Evolutionary conservation across 371 early-diverging fungal genomes (phyloP).

Genomic region (Smittium culicis): DNA sequence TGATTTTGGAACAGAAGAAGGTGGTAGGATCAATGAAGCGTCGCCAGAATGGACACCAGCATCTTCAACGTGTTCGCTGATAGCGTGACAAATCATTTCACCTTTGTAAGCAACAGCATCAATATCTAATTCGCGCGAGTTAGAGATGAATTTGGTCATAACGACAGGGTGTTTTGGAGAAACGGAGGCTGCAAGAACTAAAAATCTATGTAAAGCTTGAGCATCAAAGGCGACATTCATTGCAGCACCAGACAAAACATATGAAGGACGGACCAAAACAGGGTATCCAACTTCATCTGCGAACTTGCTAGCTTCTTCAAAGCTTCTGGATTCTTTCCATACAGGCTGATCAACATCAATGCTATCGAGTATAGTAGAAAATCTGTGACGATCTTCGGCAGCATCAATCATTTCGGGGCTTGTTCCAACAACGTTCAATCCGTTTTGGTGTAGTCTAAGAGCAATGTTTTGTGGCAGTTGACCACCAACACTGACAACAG

Average conservation of each 20-base stretch:
- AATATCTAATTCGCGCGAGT: conserved; percentile 90
- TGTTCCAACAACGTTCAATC: conserved; percentile 81
- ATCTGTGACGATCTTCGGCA: conserved; percentile 93
- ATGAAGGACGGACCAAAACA: conserved; percentile 88
- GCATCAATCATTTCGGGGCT: conserved; percentile 84
- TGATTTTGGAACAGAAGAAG: conserved; percentile 75
- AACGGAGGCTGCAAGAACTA: conserved; percentile 74
- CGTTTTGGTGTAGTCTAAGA: conserved; percentile 62
- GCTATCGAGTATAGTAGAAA: conserved; percentile 81
- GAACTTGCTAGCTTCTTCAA: conserved; percentile 68
- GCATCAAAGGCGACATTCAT: conserved; percentile 84
- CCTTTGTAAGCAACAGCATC: conserved; percentile 89
- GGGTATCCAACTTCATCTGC: conserved; percentile 78
- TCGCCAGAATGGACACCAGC: conserved; percentile 97
- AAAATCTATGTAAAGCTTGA: conserved; percentile 59
- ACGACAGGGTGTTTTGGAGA: conserved; percentile 88
- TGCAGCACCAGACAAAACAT: conserved; percentile 89
- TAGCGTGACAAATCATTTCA: conserved; percentile 69
- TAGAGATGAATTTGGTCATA: conserved; percentile 87
- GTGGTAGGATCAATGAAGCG: conserved; percentile 84
- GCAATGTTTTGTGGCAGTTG: conserved; percentile 94
- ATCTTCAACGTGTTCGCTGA: conserved; percentile 90
- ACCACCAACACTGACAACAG: conserved; percentile 85
- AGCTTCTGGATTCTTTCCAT: conserved; percentile 81
- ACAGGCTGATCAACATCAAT: conserved; percentile 89